Base-by-base conservation (phyloP, 441 rosid species). In the Erodium chrysanthum region DNA sequence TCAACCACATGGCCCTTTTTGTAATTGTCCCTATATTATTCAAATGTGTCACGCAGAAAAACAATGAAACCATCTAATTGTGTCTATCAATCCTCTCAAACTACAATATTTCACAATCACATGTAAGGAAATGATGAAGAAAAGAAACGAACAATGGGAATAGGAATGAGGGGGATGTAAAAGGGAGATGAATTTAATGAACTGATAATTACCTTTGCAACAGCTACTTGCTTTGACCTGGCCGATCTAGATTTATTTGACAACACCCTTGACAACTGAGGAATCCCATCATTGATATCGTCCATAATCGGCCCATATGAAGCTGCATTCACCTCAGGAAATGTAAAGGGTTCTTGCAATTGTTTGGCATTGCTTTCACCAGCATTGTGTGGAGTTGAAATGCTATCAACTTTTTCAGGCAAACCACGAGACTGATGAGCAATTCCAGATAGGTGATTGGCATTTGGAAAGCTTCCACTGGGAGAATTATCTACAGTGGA, bases 401-500 rank as follows among this genome's bases (percentile, higher is more conserved):
- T 75, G 79, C 69, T 66, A 67, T 75, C 74, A 58, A 66, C 70
- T 75, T 85, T 91, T 22, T 61, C 29, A 0, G 76, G 69, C 37
- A 81, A 66, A 52, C 77, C 90, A 61, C 83, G 76, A 35, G 92
- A 75, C 82, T 79, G 89, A 72, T 67, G 76, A 66, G 71, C 79
- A 59, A 80, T 63, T 29, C 83, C 78, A 71, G 86, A 46, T 3
- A 69, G 84, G 54, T 76, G 69, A 73, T 50, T 89, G 48, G 71
- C 76, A 74, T 79, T 80, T 2, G 85, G 79, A 71, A 87, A 86
- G 90, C 84, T 85, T 84, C 89, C 92, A 80, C 92, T 79, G 81
- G 91, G 93, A 85, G 88, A 93, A 84, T 86, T 87, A 82, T 91
- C 91, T 79, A 91, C 89, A 82, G 84, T 83, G 44, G 94, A 85